Percentiles rank a stretch among this genome's conserved stretches.
Evolutionary conservation across 441 rosid genomes (phyloP).

Genomic region (Bruguiera hainesii): DNA sequence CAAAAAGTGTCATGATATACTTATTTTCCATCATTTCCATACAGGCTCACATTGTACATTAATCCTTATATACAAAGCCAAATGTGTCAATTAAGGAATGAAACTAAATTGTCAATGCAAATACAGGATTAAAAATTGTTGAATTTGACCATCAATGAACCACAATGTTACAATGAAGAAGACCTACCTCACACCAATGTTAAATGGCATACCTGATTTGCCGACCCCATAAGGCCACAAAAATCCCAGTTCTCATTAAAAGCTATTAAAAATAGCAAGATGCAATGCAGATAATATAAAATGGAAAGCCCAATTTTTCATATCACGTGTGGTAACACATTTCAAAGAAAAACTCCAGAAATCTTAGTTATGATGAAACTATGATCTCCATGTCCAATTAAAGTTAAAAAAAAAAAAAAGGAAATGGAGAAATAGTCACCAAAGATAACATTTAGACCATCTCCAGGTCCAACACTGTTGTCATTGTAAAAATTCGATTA

Average conservation of each 20-base stretch:
- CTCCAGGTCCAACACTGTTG: too few species aligned
- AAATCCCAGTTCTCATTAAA: not conserved
- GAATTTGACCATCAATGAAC: too few species aligned
- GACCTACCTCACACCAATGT: too few species aligned
- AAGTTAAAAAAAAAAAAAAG: not conserved
- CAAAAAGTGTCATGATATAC: not conserved
- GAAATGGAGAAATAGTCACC: not conserved
- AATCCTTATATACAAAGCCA: not conserved
- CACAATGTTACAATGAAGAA: too few species aligned
- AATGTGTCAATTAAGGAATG: not conserved
- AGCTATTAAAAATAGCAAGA: not conserved
- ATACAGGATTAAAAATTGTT: too few species aligned
- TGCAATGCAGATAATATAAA: not conserved
- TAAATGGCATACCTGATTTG: too few species aligned
- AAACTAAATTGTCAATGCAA: too few species aligned
- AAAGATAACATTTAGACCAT: not conserved
- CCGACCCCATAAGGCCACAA: not conserved
- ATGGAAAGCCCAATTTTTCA: too few species aligned
- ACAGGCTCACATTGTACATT: not conserved
- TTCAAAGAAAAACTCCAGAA: not conserved
- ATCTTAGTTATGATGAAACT: not conserved
- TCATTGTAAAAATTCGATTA: too few species aligned
- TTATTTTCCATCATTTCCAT: not conserved
- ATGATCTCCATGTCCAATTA: not conserved
- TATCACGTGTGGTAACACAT: too few species aligned